Conservation (phyloP, 306 rosid species). For the Betula pendula region DNA sequence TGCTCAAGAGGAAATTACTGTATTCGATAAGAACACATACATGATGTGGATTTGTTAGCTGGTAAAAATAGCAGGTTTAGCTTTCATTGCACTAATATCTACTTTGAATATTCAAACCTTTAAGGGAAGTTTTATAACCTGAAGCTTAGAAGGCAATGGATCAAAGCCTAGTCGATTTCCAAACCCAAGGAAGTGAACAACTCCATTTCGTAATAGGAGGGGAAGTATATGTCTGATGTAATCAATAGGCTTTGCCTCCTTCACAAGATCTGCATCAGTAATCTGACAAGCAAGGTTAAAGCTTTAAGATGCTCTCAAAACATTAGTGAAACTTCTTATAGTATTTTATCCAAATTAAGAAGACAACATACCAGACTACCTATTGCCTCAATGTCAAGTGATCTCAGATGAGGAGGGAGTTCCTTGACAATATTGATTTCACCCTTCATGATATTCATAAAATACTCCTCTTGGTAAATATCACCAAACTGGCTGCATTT, state of each 20-base stretch:
- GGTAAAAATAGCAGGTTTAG: neutral
- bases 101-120: conserved; percentile 6
- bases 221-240: conserved; percentile 67
- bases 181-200: conserved; percentile 86
- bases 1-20: neutral
- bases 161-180: conserved; percentile 97
- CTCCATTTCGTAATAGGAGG: conserved; percentile 57
- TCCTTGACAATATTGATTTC: conserved; percentile 69
- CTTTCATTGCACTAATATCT: conserved; percentile 14
- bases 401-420: conserved; percentile 71
- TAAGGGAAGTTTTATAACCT: conserved; percentile 46
- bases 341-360: conserved; percentile 17
- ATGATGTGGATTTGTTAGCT: neutral
- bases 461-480: conserved; percentile 85
- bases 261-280: conserved; percentile 83
- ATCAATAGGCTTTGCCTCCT: conserved; percentile 83
- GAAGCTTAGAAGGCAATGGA: conserved; percentile 73
- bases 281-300: conserved; percentile 48
- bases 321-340: conserved; percentile 9
- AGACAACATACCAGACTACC: conserved; percentile 72
- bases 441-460: conserved; percentile 64
- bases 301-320: conserved; percentile 20
- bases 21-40: neutral
- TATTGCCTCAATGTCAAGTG: conserved; percentile 63
- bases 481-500: conserved; percentile 87